Evolutionary conservation across 2,329 filamentous ascomycete genomes (phyloP), one percentile per base, ranked within the genome.

Genomic region (Claviceps sp.): DNA sequence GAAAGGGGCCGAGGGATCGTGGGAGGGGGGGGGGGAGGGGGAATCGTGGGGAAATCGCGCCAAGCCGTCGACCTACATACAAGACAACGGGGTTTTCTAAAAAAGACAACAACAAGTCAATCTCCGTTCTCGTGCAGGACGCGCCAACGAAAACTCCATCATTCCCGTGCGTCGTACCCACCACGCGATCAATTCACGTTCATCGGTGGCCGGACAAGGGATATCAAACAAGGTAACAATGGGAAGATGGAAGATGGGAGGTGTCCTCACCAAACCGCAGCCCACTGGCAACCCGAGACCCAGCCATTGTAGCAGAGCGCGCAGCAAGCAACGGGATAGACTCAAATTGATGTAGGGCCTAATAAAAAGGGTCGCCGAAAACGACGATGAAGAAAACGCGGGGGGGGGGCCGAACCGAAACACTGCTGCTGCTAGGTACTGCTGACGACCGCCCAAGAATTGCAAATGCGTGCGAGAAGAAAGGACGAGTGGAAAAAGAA

Each of bases 51-150:
- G 30, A 34, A 34, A 34, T 34, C 30, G 30, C 30, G 30, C 30
- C 30, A 34, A 34, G 30, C 30, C 30, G 30, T 47, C 26, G 44
- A 45, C 22, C 5, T 24, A 70, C 72, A 63, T 59, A 77, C 74
- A 79, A 75, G 61, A 78, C 63, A 41, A 66, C 72, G 16, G 74
- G 71, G 57, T 72, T 72, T 55, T 72, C 74, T 77, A 47, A 5
- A 34, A 8, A 16, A 9, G 3, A 9, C 20, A 22, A n/a, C 16
- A 14, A 26, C 4, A 11, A 13, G 38, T 34, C 30, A 34, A 34
- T 30, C 8, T 30, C 8, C 26, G 26, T 34, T 34, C 30, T 34
- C 3, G 9, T 4, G 30, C 30, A 34, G 30, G 30, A 34, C 8
- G 30, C 30, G 8, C 26, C 26, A 30, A 9, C 9, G 26, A 2